Conservation (phyloP, 2,329 filamentous ascomycete genomes). For the Madurella mycetomatis region DNA sequence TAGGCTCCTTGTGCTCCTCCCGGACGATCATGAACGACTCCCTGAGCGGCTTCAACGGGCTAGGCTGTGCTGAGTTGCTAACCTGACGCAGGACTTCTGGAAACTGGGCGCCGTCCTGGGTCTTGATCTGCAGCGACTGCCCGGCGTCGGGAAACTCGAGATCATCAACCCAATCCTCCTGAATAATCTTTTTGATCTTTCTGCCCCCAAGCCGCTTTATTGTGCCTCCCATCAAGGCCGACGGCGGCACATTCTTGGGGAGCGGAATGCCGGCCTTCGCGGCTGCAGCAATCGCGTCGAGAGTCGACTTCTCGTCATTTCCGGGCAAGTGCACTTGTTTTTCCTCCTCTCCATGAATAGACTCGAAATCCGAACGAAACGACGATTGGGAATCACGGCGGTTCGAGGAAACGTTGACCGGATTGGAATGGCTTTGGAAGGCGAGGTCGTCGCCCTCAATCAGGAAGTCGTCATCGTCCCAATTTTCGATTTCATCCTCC, state of each 20-base stretch:
- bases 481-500: conserved; percentile 65
- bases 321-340: conserved; percentile 80
- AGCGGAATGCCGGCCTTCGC: conserved; percentile 88
- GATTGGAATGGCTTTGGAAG: conserved; percentile 49
- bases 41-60: conserved; percentile 40
- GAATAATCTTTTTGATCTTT: conserved; percentile 66
- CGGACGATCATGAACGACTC: conserved; percentile 22
- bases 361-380: conserved; percentile 76
- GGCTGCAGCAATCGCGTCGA: conserved; percentile 82
- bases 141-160: conserved; percentile 61
- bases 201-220: conserved; percentile 83
- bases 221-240: conserved; percentile 84
- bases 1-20: conserved; percentile 31
- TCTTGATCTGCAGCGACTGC: conserved; percentile 61
- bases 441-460: conserved; percentile 64
- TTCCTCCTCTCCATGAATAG: conserved; percentile 74
- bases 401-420: conserved; percentile 43
- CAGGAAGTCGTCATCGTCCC: conserved; percentile 73
- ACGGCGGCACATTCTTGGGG: conserved; percentile 78
- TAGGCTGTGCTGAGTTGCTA: conserved; percentile 51
- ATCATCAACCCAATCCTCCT: conserved; percentile 80
- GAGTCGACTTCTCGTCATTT: conserved; percentile 77
- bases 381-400: conserved; percentile 78
- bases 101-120: conserved; percentile 55
- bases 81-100: conserved; percentile 66